These are phyloP conservation scores for Fusarium nelsonii DNA, from an alignment of 2,329 filamentous ascomycete species.

Conservation along the genomic window DNA sequence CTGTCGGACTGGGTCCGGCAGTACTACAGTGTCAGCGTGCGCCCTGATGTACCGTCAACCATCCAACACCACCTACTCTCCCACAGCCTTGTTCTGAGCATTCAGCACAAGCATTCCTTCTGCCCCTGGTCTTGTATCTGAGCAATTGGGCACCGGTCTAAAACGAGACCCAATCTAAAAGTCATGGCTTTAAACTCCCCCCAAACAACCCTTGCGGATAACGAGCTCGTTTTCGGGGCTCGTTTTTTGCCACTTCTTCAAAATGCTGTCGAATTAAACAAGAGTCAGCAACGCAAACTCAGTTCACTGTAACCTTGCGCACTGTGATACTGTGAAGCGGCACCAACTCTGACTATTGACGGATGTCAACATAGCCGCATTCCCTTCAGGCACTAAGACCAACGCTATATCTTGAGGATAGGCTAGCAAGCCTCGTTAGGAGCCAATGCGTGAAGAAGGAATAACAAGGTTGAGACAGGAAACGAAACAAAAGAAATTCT, in stretches of 20 bases:
- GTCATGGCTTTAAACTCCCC: constrained; percentile 1
- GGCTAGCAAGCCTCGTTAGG: constrained; percentile 37
- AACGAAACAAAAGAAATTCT: constrained; percentile 32
- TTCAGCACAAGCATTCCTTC: constrained; percentile 3
- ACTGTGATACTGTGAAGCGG: constrained; percentile 30
- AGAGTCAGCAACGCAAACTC: neutral
- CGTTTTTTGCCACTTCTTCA: constrained; percentile 23
- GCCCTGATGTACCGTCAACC: constrained; percentile 20
- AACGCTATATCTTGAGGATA: constrained; percentile 13
- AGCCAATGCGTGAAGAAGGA: constrained; percentile 15
- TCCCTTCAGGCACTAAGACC: constrained; percentile 30
- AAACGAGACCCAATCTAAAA: constrained; percentile 19
- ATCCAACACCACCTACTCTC: neutral
- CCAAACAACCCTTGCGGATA: constrained; percentile 1
- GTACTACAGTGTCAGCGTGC: constrained; percentile 6
- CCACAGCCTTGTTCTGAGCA: constrained; percentile 19
- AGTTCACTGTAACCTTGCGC: neutral
- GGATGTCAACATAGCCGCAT: constrained; percentile 30
- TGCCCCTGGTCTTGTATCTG: neutral
- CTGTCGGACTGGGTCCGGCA: constrained; percentile 17
- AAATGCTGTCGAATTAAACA: constrained; percentile 6
- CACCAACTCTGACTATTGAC: constrained; percentile 16
- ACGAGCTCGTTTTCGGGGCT: constrained; percentile 1
- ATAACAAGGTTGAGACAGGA: constrained; percentile 33
- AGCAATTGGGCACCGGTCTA: constrained; percentile 12